These are phyloP conservation scores for Hymenotorrendiella dingleyae DNA, from an alignment of 2,329 filamentous ascomycete genomes.

Conservation along the genomic window DNA sequence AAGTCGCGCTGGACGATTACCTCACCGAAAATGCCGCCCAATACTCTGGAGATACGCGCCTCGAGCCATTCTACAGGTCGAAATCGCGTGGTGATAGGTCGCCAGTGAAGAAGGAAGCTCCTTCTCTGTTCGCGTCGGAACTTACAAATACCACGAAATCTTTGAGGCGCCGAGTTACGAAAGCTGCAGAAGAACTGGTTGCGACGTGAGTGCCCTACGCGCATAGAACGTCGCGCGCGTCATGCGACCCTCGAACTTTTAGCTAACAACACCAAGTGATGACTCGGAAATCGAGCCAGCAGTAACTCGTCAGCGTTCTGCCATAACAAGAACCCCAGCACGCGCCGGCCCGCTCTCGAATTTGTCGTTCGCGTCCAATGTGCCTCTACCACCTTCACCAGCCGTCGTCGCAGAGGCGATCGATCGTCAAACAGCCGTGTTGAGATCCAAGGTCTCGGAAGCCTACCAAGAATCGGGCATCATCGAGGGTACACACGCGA, in stretches of 20 bases:
- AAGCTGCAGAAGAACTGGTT: slow-evolving; percentile 36
- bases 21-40: slow-evolving; percentile 62
- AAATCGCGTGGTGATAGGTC: slow-evolving; percentile 52
- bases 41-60: slow-evolving; percentile 56
- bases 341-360: slow-evolving; percentile 24
- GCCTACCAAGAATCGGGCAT: slow-evolving; percentile 62
- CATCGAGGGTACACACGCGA: slow-evolving; percentile 55
- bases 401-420: slow-evolving; percentile 70
- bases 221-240: slow-evolving; percentile 16
- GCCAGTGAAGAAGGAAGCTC: slow-evolving; percentile 52
- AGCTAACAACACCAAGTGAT: slow-evolving; percentile 18
- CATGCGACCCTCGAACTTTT: background rate
- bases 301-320: slow-evolving; percentile 23
- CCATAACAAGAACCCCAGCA: slow-evolving; percentile 28
- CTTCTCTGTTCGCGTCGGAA: slow-evolving; percentile 33
- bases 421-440: slow-evolving; percentile 61
- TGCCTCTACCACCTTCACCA: slow-evolving; percentile 75
- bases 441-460: slow-evolving; percentile 60
- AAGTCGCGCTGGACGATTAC: slow-evolving; percentile 66
- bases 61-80: slow-evolving; percentile 70
- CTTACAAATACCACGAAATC: slow-evolving; percentile 37
- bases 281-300: slow-evolving; percentile 29
- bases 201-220: slow-evolving; percentile 25
- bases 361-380: slow-evolving; percentile 42
- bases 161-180: slow-evolving; percentile 39